These are phyloP conservation scores for Nothopassalora personata DNA, from an alignment of 2,329 filamentous ascomycete species.

Conservation along the genomic window DNA sequence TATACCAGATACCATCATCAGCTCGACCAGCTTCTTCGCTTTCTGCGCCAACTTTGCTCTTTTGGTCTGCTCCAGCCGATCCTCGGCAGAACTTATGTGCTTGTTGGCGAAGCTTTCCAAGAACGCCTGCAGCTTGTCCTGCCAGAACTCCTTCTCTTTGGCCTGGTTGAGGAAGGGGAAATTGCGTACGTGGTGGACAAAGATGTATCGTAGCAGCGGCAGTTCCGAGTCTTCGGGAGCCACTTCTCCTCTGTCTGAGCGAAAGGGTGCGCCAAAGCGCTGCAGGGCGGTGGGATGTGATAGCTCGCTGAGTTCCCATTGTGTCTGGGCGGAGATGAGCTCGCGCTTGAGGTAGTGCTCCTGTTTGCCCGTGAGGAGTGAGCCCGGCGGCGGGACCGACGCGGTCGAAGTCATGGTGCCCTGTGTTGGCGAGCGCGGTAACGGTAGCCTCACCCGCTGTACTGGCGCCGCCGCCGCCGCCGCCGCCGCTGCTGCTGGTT, in stretches of 20 bases:
- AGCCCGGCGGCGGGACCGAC: conserved; percentile 50
- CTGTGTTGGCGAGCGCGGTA: conserved; percentile 23
- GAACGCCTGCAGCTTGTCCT: conserved; percentile 94
- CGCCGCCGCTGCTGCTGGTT: conserved; percentile 9
- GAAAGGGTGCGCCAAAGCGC: conserved; percentile 92
- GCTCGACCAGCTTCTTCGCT: conserved; percentile 89
- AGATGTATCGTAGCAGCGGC: conserved; percentile 90
- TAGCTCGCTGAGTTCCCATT: conserved; percentile 84
- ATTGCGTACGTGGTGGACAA: conserved; percentile 94
- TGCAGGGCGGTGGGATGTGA: conserved; percentile 91
- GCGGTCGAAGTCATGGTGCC: conserved; percentile 34
- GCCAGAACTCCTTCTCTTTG: conserved; percentile 98
- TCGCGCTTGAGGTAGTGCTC: conserved; percentile 98
- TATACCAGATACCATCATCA: conserved; percentile 99
- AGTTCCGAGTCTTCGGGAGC: conserved; percentile 90
- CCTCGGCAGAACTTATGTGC: conserved; percentile 93
- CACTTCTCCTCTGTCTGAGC: conserved; percentile 85
- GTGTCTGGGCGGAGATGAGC: conserved; percentile 82
- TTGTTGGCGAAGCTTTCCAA: conserved; percentile 96
- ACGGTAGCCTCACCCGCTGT: conserved; percentile 19
- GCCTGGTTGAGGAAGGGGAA: conserved; percentile 97
- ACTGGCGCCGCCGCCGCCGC: conserved; percentile 11
- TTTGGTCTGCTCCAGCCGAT: conserved; percentile 93
- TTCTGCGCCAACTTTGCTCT: conserved; percentile 85
- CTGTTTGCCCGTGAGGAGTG: conserved; percentile 84